Base-by-base conservation (phyloP, 495 filamentous ascomycete genomes). In the Aspergillus saccharolyticus region DNA sequence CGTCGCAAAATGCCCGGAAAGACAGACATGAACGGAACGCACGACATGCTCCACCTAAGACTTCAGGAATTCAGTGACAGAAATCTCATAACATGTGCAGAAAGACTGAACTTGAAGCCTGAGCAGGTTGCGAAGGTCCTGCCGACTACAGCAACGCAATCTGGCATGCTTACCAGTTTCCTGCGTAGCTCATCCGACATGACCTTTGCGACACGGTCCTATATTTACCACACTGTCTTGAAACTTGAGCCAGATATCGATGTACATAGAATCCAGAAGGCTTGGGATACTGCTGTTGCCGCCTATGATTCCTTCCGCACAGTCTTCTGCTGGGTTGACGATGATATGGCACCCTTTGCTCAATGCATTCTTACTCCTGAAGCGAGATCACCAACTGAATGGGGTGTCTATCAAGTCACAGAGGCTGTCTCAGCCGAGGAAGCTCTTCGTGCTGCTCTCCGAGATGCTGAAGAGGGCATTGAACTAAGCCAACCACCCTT, bases 121-220 rank as follows among this genome's bases (percentile, higher is more conserved):
- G 60, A 73, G 7, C 69, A 82, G 10, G 79, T 94, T 4, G 80
- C 88, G 55, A 78, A 79, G 48, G 80, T 91, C 43, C 74, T 82
- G 0, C 89, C 88, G 2, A 89, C 87, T 56, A 89, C 89, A 0
- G 78, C 87, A 0, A 71, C 90, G 1, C 89, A 94, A 61, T 80
- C 88, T 54, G 89, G 87, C 3, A 89, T 92, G 74, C 79, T 92
- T 49, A 79, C 84, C 5, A 78, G 83, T 44, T 85, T 86, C 8
- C 67, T 81, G 1, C 68, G 75, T 3, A 76, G 74, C 28, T 56
- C 49, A 4, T 50, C 60, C 1, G 54, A 65, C 45, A 33, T 51
- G 22, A 49, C 58, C 0, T 77, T 78, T 4, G 54, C 74, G 33
- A 66, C 71, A 16, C 60, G 56, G 16, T 68, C 84, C 0, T 91